Evolutionary conservation across 1,139 yeast species (phyloP).

Genomic region (Candida anutae): DNA sequence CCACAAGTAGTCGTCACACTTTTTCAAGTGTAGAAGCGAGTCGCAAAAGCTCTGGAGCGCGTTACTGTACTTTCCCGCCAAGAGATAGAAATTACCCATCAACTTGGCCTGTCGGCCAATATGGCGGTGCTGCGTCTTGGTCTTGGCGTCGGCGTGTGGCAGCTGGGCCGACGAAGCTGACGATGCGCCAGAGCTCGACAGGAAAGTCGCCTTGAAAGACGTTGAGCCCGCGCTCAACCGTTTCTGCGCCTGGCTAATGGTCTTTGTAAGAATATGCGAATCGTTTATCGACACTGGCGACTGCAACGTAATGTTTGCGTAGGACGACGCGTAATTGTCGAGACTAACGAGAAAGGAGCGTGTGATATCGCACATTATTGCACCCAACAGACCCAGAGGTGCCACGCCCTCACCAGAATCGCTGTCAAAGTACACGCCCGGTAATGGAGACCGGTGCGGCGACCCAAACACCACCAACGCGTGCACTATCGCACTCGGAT

Average conservation of each 20-base stretch:
- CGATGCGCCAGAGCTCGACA: slow-evolving; percentile 4
- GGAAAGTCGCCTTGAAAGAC: slow-evolving; percentile 28
- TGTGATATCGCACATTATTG: slow-evolving; percentile 67
- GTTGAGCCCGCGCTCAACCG: slow-evolving; percentile 31
- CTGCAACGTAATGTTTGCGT: slow-evolving; percentile 60
- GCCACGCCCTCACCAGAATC: slow-evolving; percentile 4
- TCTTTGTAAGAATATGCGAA: slow-evolving; percentile 41
- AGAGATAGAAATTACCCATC: slow-evolving; percentile 64
- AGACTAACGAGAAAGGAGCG: slow-evolving; percentile 55
- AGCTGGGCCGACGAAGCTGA: not conserved
- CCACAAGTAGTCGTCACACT: slow-evolving; percentile 77
- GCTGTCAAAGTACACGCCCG: no score
- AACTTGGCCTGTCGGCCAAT: slow-evolving; percentile 70
- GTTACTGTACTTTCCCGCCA: slow-evolving; percentile 71
- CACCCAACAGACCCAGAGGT: slow-evolving; percentile 39
- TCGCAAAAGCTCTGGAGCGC: slow-evolving; percentile 71
- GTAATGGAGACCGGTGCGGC: slow-evolving; percentile 24
- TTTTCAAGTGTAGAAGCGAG: slow-evolving; percentile 51
- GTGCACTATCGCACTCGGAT: slow-evolving; percentile 59
- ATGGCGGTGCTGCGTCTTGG: slow-evolving; percentile 26
- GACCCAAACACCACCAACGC: slow-evolving; percentile 54
- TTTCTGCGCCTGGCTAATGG: slow-evolving; percentile 44
- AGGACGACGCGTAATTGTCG: slow-evolving; percentile 62
- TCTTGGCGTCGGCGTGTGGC: slow-evolving; percentile 15
- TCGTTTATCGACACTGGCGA: slow-evolving; percentile 65